Conservation (phyloP, 2,329 filamentous ascomycete genomes). For the Colletotrichum noveboracense region DNA sequence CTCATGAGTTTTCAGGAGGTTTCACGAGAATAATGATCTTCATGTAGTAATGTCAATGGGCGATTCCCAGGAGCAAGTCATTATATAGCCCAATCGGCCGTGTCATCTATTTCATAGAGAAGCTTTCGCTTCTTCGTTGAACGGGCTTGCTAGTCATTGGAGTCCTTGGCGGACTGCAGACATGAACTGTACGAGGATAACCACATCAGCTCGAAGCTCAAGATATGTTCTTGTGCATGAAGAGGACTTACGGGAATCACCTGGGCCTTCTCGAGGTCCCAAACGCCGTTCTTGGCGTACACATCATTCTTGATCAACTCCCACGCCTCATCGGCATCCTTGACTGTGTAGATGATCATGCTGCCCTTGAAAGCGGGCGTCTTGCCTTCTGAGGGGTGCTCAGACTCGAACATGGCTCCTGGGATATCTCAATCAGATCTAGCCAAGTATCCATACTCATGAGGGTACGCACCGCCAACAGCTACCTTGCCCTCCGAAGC, state of each 20-base stretch:
- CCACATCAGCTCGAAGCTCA: neutral
- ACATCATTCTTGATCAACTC: slow-evolving; percentile 24
- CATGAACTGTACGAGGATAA: neutral
- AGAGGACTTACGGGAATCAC: slow-evolving; percentile 23
- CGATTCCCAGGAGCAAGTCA: neutral
- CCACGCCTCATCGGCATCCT: slow-evolving; percentile 21
- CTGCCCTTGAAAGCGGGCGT: slow-evolving; percentile 8
- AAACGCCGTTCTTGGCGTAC: slow-evolving; percentile 26
- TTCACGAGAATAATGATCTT: neutral
- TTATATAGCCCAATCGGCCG: accelerated
- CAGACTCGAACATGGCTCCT: slow-evolving; percentile 16
- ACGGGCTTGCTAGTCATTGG: neutral
- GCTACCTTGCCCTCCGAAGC: slow-evolving; percentile 21
- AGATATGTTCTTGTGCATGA: neutral
- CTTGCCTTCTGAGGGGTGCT: slow-evolving; percentile 5
- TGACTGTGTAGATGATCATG: slow-evolving; percentile 8
- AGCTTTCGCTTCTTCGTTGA: neutral
- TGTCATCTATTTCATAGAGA: neutral
- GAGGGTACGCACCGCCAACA: slow-evolving; percentile 11
- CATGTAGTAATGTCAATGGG: neutral
- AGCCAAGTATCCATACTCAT: accelerated
- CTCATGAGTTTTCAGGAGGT: neutral
- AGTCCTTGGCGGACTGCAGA: slow-evolving; percentile 1
- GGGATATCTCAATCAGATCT: neutral
- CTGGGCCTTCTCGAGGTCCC: slow-evolving; percentile 28